Evolutionary conservation across 179 eudicot species (phyloP).

Genomic region (Monotropa hypopitys): DNA sequence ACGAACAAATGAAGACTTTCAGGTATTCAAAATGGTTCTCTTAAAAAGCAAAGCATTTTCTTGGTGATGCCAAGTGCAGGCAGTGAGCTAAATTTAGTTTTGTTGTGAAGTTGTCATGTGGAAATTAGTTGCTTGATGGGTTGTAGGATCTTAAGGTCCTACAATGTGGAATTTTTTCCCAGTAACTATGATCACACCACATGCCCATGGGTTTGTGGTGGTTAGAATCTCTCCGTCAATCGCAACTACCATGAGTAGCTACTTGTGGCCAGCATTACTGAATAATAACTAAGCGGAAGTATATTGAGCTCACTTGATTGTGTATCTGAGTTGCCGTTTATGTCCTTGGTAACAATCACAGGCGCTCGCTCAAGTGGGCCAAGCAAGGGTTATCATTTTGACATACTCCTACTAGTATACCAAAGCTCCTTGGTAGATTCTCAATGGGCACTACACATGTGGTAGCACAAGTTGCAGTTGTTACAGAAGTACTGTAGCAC

Average conservation of each 20-base stretch:
- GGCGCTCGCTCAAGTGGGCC: neutral
- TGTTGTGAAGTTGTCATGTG: neutral
- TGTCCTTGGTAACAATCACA: neutral
- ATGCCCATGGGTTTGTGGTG: too few relatives aligned
- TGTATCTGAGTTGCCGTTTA: neutral
- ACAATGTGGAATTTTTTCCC: neutral
- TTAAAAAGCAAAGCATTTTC: neutral
- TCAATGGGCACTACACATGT: neutral
- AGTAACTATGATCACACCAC: too few relatives aligned
- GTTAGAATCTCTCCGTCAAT: neutral
- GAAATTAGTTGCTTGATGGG: too few relatives aligned
- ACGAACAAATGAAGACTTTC: neutral
- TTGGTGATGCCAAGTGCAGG: neutral
- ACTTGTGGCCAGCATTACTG: neutral
- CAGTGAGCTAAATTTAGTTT: neutral
- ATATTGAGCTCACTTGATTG: neutral
- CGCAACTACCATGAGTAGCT: neutral
- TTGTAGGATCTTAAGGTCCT: neutral
- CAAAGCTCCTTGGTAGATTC: neutral
- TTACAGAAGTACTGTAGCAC: neutral
- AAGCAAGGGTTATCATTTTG: neutral
- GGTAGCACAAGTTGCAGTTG: neutral
- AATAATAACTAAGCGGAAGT: neutral
- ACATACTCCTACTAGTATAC: neutral
- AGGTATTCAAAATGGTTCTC: neutral